Evolutionary conservation across 257 asterid species (phyloP).

Genomic region (Nicotiana noctiflora): DNA sequence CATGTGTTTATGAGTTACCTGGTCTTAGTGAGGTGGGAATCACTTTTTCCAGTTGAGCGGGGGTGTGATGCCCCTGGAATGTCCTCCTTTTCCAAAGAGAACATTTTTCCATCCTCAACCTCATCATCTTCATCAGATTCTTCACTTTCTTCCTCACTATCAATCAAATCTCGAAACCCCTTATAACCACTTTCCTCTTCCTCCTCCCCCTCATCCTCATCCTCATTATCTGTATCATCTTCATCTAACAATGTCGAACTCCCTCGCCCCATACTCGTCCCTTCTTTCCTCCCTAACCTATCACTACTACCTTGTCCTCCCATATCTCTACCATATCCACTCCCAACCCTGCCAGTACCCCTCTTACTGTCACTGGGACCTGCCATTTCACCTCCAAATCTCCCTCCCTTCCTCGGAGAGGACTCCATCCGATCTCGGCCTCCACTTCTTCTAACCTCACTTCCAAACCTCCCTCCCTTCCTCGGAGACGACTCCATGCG

Average conservation of each 20-base stretch:
- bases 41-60: conserved; percentile 35
- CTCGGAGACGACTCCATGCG: not conserved
- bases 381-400: conserved; percentile 18
- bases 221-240: conserved; percentile 29
- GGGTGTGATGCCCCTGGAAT: conserved; percentile 11
- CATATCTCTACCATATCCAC: conserved; percentile 19
- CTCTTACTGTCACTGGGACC: conserved; percentile 23
- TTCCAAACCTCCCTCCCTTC: conserved; percentile 13
- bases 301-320: conserved; percentile 33
- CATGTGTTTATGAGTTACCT: conserved; percentile 33
- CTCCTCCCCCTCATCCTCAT: conserved; percentile 21
- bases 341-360: conserved; percentile 13
- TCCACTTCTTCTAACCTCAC: conserved; percentile 24
- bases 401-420: conserved; percentile 30
- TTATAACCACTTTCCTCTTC: conserved; percentile 33
- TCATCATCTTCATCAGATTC: conserved; percentile 30
- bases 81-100: conserved; percentile 3
- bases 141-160: conserved; percentile 50
- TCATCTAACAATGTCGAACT: conserved; percentile 35
- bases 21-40: conserved; percentile 81
- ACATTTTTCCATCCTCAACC: conserved; percentile 19
- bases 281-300: conserved; percentile 21
- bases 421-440: conserved; percentile 20
- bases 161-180: conserved; percentile 53
- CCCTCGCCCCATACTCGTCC: conserved; percentile 27